These are phyloP conservation scores for Fusarium luffae DNA, from an alignment of 2,329 filamentous ascomycete species.

Conservation along the genomic window DNA sequence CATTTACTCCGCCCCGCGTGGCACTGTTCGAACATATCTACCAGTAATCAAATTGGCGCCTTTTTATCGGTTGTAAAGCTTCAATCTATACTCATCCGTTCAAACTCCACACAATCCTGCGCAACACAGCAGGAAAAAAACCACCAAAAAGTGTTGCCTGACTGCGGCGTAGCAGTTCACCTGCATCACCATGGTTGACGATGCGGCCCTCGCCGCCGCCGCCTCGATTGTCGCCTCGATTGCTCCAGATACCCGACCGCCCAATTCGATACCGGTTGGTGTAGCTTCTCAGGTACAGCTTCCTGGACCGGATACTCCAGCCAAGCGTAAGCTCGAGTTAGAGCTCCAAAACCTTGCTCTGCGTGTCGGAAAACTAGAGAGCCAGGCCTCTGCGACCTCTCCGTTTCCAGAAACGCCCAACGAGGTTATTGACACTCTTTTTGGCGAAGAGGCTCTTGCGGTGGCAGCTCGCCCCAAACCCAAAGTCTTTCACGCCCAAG, in stretches of 20 bases:
- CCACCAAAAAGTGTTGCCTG: slow-evolving; percentile 21
- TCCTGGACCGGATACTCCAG: slow-evolving; percentile 78
- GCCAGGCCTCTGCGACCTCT: slow-evolving; percentile 72
- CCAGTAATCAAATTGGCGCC: slow-evolving; percentile 10
- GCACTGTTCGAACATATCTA: slow-evolving; percentile 15
- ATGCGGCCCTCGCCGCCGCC: slow-evolving; percentile 64
- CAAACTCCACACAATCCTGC: slow-evolving; percentile 19
- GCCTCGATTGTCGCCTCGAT: slow-evolving; percentile 65
- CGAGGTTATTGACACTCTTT: slow-evolving; percentile 74
- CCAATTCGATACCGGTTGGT: slow-evolving; percentile 54
- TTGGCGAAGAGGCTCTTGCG: slow-evolving; percentile 64
- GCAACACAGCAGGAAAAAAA: neutral
- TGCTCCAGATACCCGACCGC: slow-evolving; percentile 57
- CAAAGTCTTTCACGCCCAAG: slow-evolving; percentile 59
- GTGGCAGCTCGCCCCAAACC: slow-evolving; percentile 57
- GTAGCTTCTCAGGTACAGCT: slow-evolving; percentile 70
- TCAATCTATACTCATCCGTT: slow-evolving; percentile 8
- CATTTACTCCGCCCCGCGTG: slow-evolving; percentile 17
- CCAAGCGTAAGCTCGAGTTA: slow-evolving; percentile 82
- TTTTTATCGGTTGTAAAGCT: slow-evolving; percentile 13
- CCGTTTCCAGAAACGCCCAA: slow-evolving; percentile 84
- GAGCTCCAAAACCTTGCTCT: slow-evolving; percentile 83
- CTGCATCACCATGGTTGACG: slow-evolving; percentile 60
- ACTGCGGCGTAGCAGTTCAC: slow-evolving; percentile 46
- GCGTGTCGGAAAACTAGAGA: slow-evolving; percentile 85